Base-by-base conservation (phyloP, 495 filamentous ascomycete genomes). In the Aspergillus steynii region DNA sequence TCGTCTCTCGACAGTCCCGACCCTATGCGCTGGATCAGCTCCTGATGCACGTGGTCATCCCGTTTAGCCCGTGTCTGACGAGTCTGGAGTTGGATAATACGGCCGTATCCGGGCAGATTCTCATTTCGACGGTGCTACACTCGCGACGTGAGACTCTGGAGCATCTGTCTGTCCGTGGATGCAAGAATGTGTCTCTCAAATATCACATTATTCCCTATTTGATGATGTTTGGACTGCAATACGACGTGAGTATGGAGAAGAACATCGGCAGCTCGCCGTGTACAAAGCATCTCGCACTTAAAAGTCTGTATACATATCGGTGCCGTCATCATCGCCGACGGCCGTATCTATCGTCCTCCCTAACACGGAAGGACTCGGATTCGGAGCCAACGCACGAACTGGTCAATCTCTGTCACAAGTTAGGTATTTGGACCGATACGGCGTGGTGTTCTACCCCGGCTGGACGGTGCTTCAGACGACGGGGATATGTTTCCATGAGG, bases 171-270 rank as follows among this genome's bases (percentile, higher is more conserved):
- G 80, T 86, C 42, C 80, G 85, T 8, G 85, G 84, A 7, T 87
- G 85, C 78, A 86, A 87, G 69, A 85, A 87, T 70, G 85, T 87
- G 32, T 86, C 84, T 20, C 73, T 87, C 52, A 87, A 87, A 68
- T 87, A 87, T 63, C 84, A 87, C 57, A 82, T 87, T 57, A 77
- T 86, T 37, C 84, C 85, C 3, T 87, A 81, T 58, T 71, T 87
- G 20, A 77, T 77, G 50, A 74, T 83, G 75, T 81, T 76, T 57
- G 71, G 74, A 7, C 64, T 82, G 5, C 80, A 82, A 60, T 73
- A 72, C 60, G 74, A 80, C 65, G 71, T 76, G 37, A 74, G 76
- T 34, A 76, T 73, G 64, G 78, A 77, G 50, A 73, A 57, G 29
- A 74, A 68, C 28, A 69, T 66, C 46, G 71, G 71, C 5, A 70